phyloP scores from a whole-genome alignment of 495 filamentous ascomycete genomes.

The Evernia prunastri region DNA sequence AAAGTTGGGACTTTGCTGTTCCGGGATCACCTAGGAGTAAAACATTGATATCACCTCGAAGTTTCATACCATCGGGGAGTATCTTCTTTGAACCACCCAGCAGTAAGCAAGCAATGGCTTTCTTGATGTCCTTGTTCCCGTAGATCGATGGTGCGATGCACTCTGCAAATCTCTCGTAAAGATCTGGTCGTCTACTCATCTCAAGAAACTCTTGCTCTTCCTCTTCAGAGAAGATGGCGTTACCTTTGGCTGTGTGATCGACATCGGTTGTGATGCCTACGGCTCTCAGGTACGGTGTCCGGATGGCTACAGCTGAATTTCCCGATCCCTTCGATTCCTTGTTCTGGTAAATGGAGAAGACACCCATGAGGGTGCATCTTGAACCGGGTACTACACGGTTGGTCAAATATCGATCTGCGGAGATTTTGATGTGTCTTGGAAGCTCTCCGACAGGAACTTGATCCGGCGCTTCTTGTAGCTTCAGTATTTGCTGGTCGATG shows the following conservation, averaged over 20 bases:
- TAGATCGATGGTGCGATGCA: conserved; percentile 98
- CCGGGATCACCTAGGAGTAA: conserved; percentile 95
- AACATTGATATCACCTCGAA: conserved; percentile 98
- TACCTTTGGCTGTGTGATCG: conserved; percentile 84
- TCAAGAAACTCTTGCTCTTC: conserved; percentile 98
- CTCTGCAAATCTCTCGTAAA: conserved; percentile 82
- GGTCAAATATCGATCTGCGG: conserved; percentile 89
- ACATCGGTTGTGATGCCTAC: conserved; percentile 87
- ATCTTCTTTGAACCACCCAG: conserved; percentile 98
- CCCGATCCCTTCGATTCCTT: conserved; percentile 77
- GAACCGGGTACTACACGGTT: conserved; percentile 96
- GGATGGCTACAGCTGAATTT: conserved; percentile 78
- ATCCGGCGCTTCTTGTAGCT: conserved; percentile 96
- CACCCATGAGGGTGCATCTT: conserved; percentile 89
- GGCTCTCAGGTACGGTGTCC: conserved; percentile 93
- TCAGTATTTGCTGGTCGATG: conserved; percentile 96
- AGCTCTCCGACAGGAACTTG: conserved; percentile 97
- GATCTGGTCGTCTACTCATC: conserved; percentile 80
- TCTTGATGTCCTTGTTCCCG: conserved; percentile 94
- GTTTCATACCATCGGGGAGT: conserved; percentile 94
- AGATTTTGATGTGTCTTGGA: conserved; percentile 88
- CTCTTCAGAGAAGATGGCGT: conserved; percentile 80
- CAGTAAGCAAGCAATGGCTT: conserved; percentile 92
- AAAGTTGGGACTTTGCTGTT: conserved; percentile 94
- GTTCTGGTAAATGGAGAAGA: conserved; percentile 94